Percentiles rank a stretch among this genome's conserved stretches.
These are phyloP conservation scores for Crotalaria pallida DNA, from an alignment of 306 rosid genomes.

Conservation along the genomic window DNA sequence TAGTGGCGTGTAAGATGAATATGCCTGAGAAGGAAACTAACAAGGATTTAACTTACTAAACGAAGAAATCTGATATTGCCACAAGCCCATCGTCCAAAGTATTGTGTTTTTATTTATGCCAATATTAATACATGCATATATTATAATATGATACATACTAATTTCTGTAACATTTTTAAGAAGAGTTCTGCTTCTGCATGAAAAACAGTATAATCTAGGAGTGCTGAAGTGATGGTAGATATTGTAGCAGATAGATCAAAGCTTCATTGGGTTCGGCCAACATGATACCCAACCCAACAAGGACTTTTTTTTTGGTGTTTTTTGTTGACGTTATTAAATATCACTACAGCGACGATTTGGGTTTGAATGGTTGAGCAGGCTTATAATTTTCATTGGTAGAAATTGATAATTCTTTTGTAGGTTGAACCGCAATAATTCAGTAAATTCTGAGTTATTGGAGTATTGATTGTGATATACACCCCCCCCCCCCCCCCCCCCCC, in stretches of 20 bases:
- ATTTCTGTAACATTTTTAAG: neutral
- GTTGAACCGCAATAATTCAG: neutral
- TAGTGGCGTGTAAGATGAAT: neutral
- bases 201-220: neutral
- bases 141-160: neutral
- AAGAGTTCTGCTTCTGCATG: slow-evolving; percentile 15
- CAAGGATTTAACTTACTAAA: neutral
- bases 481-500: no score
- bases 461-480: neutral
- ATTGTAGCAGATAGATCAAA: no score
- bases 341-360: neutral
- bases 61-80: neutral
- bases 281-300: neutral
- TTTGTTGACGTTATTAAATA: neutral
- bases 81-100: neutral
- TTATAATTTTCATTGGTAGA: neutral
- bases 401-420: neutral
- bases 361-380: neutral
- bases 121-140: neutral
- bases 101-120: neutral
- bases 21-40: neutral
- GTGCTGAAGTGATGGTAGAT: neutral
- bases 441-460: neutral
- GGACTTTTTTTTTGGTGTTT: neutral
- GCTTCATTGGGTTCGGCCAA: neutral